phyloP scores from a whole-genome alignment of 371 early-diverging fungal species.

The Enterospora canceri region DNA sequence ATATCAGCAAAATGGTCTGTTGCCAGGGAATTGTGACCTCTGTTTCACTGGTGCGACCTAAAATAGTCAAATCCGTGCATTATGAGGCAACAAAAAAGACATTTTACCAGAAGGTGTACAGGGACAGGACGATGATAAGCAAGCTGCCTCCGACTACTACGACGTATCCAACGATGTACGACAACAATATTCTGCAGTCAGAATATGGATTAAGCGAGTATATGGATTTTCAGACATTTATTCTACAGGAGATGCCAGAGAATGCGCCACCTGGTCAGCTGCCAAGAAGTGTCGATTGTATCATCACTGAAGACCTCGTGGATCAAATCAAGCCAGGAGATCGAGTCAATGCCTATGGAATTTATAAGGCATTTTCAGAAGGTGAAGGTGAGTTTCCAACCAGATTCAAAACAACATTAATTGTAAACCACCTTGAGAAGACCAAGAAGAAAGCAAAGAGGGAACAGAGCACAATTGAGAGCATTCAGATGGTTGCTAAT shows the following conservation, averaged over 20 bases:
- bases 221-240: constrained; percentile 80
- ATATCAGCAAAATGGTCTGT: constrained; percentile 74
- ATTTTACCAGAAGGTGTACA: constrained; percentile 74
- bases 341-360: constrained; percentile 80
- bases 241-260: constrained; percentile 98
- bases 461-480: constrained; percentile 59
- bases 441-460: constrained; percentile 54
- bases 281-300: constrained; percentile 84
- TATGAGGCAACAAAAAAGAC: constrained; percentile 68
- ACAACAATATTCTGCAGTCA: constrained; percentile 72
- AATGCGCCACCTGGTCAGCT: constrained; percentile 87
- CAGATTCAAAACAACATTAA: constrained; percentile 65
- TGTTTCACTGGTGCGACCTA: constrained; percentile 88
- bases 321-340: constrained; percentile 94
- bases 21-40: constrained; percentile 94
- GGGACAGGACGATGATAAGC: constrained; percentile 64
- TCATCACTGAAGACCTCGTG: constrained; percentile 86
- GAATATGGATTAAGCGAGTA: constrained; percentile 85
- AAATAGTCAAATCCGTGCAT: constrained; percentile 79
- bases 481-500: constrained; percentile 66
- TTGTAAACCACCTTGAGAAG: constrained; percentile 73
- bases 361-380: constrained; percentile 73
- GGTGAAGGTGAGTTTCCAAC: constrained; percentile 26
- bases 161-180: constrained; percentile 58
- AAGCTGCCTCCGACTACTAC: constrained; percentile 64